Conservation (phyloP, 179 eudicot genomes). For the Beta corolliflora region DNA sequence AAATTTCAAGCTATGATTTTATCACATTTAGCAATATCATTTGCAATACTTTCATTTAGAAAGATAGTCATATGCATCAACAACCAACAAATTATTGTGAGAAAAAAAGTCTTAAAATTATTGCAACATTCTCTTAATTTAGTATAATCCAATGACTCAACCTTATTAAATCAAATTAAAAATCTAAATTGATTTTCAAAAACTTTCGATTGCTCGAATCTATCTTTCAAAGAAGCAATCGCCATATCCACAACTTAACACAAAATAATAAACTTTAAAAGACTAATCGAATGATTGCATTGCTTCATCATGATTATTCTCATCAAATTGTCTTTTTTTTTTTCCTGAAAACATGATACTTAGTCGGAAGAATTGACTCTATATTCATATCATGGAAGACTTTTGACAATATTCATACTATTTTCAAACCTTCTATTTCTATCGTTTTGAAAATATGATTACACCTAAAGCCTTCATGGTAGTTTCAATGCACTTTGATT, state of each 20-base stretch:
- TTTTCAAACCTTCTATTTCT: slow-evolving; percentile 16
- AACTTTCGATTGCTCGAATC: neutral
- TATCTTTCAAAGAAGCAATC: neutral
- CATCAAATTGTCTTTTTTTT: slow-evolving; percentile 29
- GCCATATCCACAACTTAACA: neutral
- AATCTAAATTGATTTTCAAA: neutral
- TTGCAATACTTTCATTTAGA: too few relatives aligned
- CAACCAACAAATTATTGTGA: neutral
- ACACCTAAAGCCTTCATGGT: neutral
- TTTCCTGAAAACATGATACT: slow-evolving; percentile 5
- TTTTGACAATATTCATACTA: slow-evolving; percentile 18
- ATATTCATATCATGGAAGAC: slow-evolving; percentile 19
- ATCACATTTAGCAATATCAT: neutral
- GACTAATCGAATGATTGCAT: neutral
- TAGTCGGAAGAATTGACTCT: slow-evolving; percentile 24
- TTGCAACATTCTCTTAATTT: neutral
- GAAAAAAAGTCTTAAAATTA: neutral
- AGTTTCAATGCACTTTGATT: neutral
- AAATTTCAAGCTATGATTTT: neutral
- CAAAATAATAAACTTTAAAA: too few relatives aligned
- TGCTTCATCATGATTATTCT: slow-evolving; percentile 13
- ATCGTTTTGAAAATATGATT: slow-evolving; percentile 9
- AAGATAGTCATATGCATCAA: neutral
- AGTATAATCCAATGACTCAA: neutral
- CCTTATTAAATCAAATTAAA: neutral